Evolutionary conservation across 148 eudicot genomes (phyloP), one percentile per base, ranked within the genome.

Genomic region (Dysphania ambrosioides): DNA sequence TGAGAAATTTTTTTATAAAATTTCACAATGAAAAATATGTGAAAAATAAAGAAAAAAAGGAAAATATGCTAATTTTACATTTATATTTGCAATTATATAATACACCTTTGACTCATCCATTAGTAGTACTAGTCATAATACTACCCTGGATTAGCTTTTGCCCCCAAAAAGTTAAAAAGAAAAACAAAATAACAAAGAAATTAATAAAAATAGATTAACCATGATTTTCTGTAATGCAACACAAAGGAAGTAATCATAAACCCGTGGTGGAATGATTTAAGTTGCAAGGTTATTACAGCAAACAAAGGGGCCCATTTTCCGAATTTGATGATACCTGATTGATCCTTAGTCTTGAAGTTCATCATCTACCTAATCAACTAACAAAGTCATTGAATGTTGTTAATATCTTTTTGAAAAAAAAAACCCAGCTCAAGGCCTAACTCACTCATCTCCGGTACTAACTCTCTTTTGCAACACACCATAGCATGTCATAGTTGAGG

Each of bases 181-280:
- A 18, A 62, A n/a, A n/a, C n/a, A n/a, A n/a, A 60, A 26, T 4
- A 8, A 60, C 18, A 32, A 13, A 64, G 15, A 66, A 32, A 32
- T 15, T 42, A 2, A 42, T 2, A n/a, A 2, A 75, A 42, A 66
- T 18, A 51, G 8, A 67, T 23, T 21, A 38, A 42, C 19, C 67
- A 68, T 68, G 72, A 76, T 76, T 68, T 76, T 68, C 44, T 76
- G 78, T 40, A 26, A 68, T 68, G 68, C 72, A 66, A 75, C 36
- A 75, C 41, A 67, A 10, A 29, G 41, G 21, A 1, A 61, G 62
- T 77, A 77, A 77, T 77, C 79, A 77, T 70, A 69, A 68, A 70
- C 53, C 11, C 60, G 30, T 61, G 60, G 79, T 41, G 42, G 63
- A 30, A 19, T 66, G 72, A n/a, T 74, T 30, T 42, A 8, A 65